Conservation (phyloP, 2,329 filamentous ascomycete species). For the Cytospora piceicola region DNA sequence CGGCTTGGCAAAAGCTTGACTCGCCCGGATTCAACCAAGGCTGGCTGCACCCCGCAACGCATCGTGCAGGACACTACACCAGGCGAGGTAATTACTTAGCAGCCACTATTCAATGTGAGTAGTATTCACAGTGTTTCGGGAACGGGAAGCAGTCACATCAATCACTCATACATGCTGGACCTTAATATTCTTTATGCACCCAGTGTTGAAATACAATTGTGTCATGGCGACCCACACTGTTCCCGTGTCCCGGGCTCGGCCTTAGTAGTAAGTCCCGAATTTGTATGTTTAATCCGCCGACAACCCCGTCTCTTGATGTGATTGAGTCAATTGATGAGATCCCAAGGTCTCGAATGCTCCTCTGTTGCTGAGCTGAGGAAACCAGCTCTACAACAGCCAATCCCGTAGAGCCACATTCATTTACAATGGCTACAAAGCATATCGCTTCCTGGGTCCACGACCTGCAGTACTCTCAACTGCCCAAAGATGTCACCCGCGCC, state of each 20-base stretch:
- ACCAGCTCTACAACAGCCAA: not conserved
- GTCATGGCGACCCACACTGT: not conserved
- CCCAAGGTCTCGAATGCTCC: not conserved
- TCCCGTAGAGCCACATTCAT: not conserved
- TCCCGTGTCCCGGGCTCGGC: not conserved
- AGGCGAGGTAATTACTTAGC: no score
- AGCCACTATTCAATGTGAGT: no score
- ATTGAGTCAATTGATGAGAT: no score
- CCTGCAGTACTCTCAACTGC: constrained; percentile 47
- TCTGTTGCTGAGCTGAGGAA: not conserved
- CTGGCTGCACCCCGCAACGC: not conserved
- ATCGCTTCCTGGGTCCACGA: constrained; percentile 52
- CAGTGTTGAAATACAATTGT: no score
- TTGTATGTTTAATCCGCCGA: not conserved
- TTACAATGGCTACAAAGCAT: constrained; percentile 50
- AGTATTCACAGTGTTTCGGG: no score
- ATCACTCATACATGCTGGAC: no score
- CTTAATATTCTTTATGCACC: no score
- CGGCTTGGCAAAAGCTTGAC: constrained; percentile 1
- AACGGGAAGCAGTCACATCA: no score
- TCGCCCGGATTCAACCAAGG: not conserved
- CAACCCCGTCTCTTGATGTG: not conserved
- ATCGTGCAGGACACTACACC: not conserved
- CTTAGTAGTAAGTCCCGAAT: not conserved
- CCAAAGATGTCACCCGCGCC: constrained; percentile 45